Percentiles rank a stretch among this genome's conserved stretches.
phyloP scores from a whole-genome alignment of 768 basidiomycete genomes.

The Scleroderma bovista region DNA sequence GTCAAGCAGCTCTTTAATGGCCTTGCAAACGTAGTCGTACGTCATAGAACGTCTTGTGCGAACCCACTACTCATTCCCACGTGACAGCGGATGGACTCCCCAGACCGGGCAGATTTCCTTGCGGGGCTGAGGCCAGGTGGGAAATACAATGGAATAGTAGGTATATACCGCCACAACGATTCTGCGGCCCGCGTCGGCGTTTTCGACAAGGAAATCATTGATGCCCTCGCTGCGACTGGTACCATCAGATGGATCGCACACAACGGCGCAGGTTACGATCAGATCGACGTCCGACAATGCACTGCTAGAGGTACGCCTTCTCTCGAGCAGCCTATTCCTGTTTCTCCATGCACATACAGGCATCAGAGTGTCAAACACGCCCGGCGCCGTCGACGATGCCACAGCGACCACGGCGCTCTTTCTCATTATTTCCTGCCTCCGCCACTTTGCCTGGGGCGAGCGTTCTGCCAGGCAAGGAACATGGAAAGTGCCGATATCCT shows the following conservation, averaged over 20 bases:
- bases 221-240: constrained; percentile 46
- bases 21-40: constrained; percentile 72
- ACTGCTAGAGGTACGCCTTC: constrained; percentile 52
- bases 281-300: constrained; percentile 73
- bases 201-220: constrained; percentile 77
- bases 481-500: constrained; percentile 54
- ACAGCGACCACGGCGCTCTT: constrained; percentile 87
- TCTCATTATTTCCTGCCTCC: constrained; percentile 71
- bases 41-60: constrained; percentile 25
- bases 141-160: constrained; percentile 68
- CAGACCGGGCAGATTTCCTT: constrained; percentile 64
- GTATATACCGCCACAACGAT: constrained; percentile 73
- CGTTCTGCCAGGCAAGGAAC: constrained; percentile 41
- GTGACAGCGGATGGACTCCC: constrained; percentile 48
- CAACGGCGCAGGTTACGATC: constrained; percentile 92
- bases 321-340: background rate
- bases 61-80: background rate
- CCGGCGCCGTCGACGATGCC: constrained; percentile 84
- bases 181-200: constrained; percentile 62
- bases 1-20: constrained; percentile 55
- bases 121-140: constrained; percentile 55
- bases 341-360: constrained; percentile 10
- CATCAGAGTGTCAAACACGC: constrained; percentile 82
- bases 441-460: constrained; percentile 68
- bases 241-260: constrained; percentile 84